These are phyloP conservation scores for Beauveria scarabaeidicola DNA, from an alignment of 2,329 filamentous ascomycete species.

Conservation along the genomic window DNA sequence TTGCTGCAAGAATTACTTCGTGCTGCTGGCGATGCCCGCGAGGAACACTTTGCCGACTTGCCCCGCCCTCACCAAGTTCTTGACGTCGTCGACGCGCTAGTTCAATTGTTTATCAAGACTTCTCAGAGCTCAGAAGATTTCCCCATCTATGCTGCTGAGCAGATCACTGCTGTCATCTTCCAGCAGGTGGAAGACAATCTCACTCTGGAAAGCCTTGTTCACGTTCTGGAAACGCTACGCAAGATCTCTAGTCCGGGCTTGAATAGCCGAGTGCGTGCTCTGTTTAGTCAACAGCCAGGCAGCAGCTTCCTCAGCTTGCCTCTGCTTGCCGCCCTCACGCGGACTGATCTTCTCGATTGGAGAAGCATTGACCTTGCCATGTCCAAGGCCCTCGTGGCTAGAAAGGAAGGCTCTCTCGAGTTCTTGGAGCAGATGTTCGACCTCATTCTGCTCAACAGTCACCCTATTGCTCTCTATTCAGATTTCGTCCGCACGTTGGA, in stretches of 20 bases:
- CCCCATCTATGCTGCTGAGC: constrained; percentile 49
- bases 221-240: constrained; percentile 51
- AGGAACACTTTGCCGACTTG: constrained; percentile 53
- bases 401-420: constrained; percentile 63
- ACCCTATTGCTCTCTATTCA: constrained; percentile 68
- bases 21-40: constrained; percentile 42
- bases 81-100: constrained; percentile 54
- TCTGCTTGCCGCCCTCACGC: constrained; percentile 47
- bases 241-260: constrained; percentile 49
- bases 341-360: constrained; percentile 55
- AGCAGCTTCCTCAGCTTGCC: constrained; percentile 48
- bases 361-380: constrained; percentile 61
- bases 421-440: constrained; percentile 76
- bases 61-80: constrained; percentile 50
- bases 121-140: constrained; percentile 54
- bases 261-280: constrained; percentile 45
- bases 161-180: constrained; percentile 50
- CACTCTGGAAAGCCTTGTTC: constrained; percentile 52
- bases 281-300: constrained; percentile 49
- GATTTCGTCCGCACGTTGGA: constrained; percentile 81
- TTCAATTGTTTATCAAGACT: constrained; percentile 54
- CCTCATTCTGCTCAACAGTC: constrained; percentile 67
- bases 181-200: constrained; percentile 45
- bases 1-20: constrained; percentile 49
- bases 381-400: constrained; percentile 61